Evolutionary conservation across 148 eudicot species (phyloP), one percentile per base, ranked within the genome.

Genomic region (Oxyria digyna): DNA sequence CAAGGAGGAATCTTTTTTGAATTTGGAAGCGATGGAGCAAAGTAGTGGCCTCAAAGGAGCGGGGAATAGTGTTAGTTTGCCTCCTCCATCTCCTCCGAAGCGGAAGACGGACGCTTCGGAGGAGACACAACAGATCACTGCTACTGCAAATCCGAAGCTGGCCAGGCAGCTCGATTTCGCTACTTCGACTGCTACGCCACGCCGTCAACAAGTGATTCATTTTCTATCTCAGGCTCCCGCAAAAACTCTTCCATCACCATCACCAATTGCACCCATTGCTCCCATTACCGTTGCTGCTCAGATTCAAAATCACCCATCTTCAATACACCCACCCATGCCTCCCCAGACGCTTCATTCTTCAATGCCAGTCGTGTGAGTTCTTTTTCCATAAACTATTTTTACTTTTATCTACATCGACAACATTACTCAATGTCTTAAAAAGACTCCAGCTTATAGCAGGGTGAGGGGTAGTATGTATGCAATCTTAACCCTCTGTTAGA

Each of bases 161-260:
- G 88, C 85, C 14, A 76, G 96, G 74, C 96, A 89, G 83, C 87
- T 89, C 41, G 91, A 89, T 77, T 89, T 88, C 62, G 82, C 76
- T 43, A 79, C 73, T 26, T 20, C 72, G n/a, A n/a, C n/a, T n/a
- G n/a, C n/a, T n/a, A 68, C 52, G 62, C 40, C 71, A 33, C 64
- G 35, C 11, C 63, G 63, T 5, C 7, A 27, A 46, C 23, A 33
- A 32, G 32, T n/a, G 62, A n/a, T 13, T 46, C 41, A 15, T 4
- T 48, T 54, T 24, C 71, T 48, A 42, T 8, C 62, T 69, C 63
- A 27, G 27, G 41, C 63, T 8, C 71, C 26, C 18, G 42, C 71
- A 21, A 29, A 18, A 33, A 10, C 62, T 8, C 27, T 26, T 57
- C 40, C 62, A 26, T 15, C 23, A 13, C 38, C 62, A 12, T 37